Base-by-base conservation (phyloP, 768 basidiomycete genomes). In the Flagelloscypha sp. region DNA sequence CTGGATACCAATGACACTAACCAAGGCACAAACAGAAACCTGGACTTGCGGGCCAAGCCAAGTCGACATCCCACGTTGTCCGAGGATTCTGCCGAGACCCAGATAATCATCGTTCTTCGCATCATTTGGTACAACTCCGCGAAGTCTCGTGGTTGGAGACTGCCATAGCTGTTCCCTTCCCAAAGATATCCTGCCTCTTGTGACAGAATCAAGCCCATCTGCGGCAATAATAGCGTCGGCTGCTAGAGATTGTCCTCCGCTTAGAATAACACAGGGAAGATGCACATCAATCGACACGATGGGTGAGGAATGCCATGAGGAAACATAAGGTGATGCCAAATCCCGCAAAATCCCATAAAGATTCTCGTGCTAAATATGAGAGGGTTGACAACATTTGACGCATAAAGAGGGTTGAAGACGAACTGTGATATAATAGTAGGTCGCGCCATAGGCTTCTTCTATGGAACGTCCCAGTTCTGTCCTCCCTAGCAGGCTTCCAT, bases 141-240 rank as follows among this genome's bases (percentile, higher is more conserved):
- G n/a, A n/a, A n/a, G n/a, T n/a, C n/a, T n/a, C n/a, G n/a, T n/a
- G n/a, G n/a, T n/a, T n/a, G n/a, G n/a, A n/a, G n/a, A n/a, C n/a
- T n/a, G n/a, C n/a, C n/a, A n/a, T n/a, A n/a, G n/a, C n/a, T n/a
- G n/a, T n/a, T n/a, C n/a, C n/a, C n/a, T n/a, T n/a, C n/a, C n/a
- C n/a, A n/a, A n/a, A n/a, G n/a, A n/a, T n/a, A n/a, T n/a, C n/a
- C n/a, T n/a, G n/a, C n/a, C n/a, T n/a, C n/a, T n/a, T n/a, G n/a
- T n/a, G n/a, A n/a, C n/a, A n/a, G n/a, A n/a, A n/a, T n/a, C n/a
- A n/a, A n/a, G n/a, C n/a, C 71, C 72, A 36, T 74, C 70, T 1
- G 66, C 67, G 4, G 69, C 70, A 9, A 74, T 59, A 20, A 71
- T 52, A 15, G 72, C 45, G 37, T 74, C 69, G 1, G 65, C 58